Percentiles rank a stretch among this genome's conserved stretches.
phyloP scores from a whole-genome alignment of 2,329 filamentous ascomycete species.

The Cucurbitaria berberidis region DNA sequence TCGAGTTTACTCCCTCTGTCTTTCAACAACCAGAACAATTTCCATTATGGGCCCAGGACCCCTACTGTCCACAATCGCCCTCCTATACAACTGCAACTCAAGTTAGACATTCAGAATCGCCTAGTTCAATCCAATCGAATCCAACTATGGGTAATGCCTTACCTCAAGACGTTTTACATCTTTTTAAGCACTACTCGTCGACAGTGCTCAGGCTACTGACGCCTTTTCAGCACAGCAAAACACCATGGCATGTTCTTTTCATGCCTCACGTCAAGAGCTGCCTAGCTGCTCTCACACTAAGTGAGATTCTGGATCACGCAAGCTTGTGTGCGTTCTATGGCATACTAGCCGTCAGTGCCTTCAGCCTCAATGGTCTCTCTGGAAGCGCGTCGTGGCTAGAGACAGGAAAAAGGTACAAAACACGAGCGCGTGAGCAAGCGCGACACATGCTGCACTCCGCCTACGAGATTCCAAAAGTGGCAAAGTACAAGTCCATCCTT shows the following conservation, averaged over 20 bases:
- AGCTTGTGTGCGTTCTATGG: constrained; percentile 50
- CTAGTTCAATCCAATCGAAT: background rate
- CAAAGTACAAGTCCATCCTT: constrained; percentile 54
- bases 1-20: background rate
- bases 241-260: constrained; percentile 55
- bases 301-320: constrained; percentile 49
- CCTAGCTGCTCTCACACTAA: constrained; percentile 52
- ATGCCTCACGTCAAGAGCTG: constrained; percentile 52
- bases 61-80: background rate
- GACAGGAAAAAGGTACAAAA: constrained; percentile 36
- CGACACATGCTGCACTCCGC: constrained; percentile 46
- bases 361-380: constrained; percentile 46
- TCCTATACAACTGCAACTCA: background rate
- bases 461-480: constrained; percentile 43
- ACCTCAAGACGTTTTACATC: constrained; percentile 44
- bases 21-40: background rate
- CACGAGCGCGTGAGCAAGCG: constrained; percentile 41
- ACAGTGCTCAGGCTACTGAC: constrained; percentile 43
- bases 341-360: constrained; percentile 53
- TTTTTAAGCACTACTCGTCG: constrained; percentile 50
- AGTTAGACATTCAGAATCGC: background rate
- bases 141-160: constrained; percentile 1
- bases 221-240: constrained; percentile 46
- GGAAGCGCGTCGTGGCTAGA: constrained; percentile 43
- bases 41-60: background rate